Evolutionary conservation across 768 basidiomycete genomes (phyloP), one percentile per base, ranked within the genome.

Genomic region (Asterophora parasitica): DNA sequence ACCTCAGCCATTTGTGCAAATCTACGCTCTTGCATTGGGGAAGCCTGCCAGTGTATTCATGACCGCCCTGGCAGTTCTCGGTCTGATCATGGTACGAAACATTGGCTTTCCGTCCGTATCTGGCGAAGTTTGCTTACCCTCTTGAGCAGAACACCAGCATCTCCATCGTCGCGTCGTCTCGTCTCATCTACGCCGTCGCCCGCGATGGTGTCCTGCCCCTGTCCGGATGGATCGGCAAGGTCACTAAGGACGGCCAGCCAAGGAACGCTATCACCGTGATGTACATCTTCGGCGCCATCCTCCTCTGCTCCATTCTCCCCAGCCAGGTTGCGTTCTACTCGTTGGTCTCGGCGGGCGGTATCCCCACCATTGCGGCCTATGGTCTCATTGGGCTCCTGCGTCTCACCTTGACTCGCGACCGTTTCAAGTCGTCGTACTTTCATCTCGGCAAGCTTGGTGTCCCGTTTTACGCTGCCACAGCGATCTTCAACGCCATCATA

Each of bases 321-420:
- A 90, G 88, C 58, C 82, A 87, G 57, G 93, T 94, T 31, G 92
- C 93, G 3, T 96, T 95, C 71, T 92, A 85, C 2, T 93, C 91
- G 11, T 74, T 95, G 50, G 78, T 93, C 34, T 92, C 89, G 9
- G 93, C 91, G 6, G 88, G 88, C 17, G 89, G 74, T 4, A 75
- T 91, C 2, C 92, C 92, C 1, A 92, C 88, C 2, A 91, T 92
- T 49, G 89, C 91, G 0, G 88, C 90, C 1, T 94, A 94, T 59
- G 88, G 82, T 0, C 72, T 94, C 36, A 92, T 94, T 50, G 80
- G 86, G 7, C 59, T 87, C 2, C 72, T 93, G 27, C 79, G 88
- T 26, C 65, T 93, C 15, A 79, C 79, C n/a, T 73, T 83, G 74
- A 94, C 92, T 1, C 89, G 84, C 9, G 64, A 84, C 54, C 69